Evolutionary conservation across 2,329 filamentous ascomycete species (phyloP).

Genomic region (Penicillium hesseltinei): DNA sequence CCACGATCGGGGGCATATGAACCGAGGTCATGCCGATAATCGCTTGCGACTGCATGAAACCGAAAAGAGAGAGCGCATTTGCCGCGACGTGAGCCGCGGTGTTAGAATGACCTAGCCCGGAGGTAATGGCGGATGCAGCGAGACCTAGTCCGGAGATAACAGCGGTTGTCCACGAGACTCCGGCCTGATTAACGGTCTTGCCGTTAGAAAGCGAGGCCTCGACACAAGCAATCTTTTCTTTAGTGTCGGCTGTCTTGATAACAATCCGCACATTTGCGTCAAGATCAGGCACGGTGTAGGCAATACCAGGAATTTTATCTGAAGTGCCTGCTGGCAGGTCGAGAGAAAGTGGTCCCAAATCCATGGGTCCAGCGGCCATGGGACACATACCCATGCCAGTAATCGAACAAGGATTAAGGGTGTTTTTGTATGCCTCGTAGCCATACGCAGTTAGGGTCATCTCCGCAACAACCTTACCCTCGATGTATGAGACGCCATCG

Average conservation of each 20-base stretch:
- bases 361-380: slow-evolving; percentile 81
- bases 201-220: slow-evolving; percentile 86
- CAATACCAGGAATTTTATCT: slow-evolving; percentile 71
- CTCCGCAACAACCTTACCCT: slow-evolving; percentile 77
- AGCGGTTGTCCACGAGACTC: slow-evolving; percentile 86
- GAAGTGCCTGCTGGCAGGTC: slow-evolving; percentile 58
- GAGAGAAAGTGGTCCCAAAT: slow-evolving; percentile 67
- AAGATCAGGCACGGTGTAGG: slow-evolving; percentile 85
- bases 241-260: slow-evolving; percentile 68
- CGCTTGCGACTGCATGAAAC: slow-evolving; percentile 91
- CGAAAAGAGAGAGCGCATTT: slow-evolving; percentile 89
- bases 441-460: slow-evolving; percentile 79
- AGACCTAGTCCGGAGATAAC: slow-evolving; percentile 82
- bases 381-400: slow-evolving; percentile 76
- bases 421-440: slow-evolving; percentile 65
- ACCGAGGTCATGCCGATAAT: slow-evolving; percentile 84
- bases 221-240: slow-evolving; percentile 73
- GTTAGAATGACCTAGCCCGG: slow-evolving; percentile 86
- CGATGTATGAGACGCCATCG: slow-evolving; percentile 77
- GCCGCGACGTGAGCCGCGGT: slow-evolving; percentile 92
- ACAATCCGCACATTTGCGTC: slow-evolving; percentile 81
- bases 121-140: slow-evolving; percentile 81
- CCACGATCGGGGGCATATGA: slow-evolving; percentile 78
- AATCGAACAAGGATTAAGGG: slow-evolving; percentile 72
- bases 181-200: slow-evolving; percentile 84